Conservation (phyloP, 768 basidiomycete genomes). For the Austroboletus eburneus region DNA sequence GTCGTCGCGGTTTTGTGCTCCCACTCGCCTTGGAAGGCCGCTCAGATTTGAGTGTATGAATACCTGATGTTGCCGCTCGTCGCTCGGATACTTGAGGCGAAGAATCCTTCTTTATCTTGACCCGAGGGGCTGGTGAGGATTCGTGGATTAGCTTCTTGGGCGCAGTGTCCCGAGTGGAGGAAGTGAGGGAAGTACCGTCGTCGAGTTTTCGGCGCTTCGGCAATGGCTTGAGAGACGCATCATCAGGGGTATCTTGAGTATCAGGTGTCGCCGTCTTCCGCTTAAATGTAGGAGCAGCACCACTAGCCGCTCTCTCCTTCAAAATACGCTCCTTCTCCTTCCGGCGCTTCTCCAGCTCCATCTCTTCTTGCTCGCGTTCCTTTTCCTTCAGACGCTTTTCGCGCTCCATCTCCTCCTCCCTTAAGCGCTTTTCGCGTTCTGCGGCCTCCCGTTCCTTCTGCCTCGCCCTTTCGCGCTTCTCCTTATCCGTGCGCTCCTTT, state of each 20-base stretch:
- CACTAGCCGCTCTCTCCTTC: slow-evolving; percentile 17
- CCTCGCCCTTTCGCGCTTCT: slow-evolving; percentile 22
- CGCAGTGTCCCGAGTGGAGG: slow-evolving; percentile 25
- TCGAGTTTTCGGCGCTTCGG: slow-evolving; percentile 45
- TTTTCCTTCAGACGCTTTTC: slow-evolving; percentile 25
- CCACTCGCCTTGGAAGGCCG: slow-evolving; percentile 17
- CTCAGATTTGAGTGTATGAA: slow-evolving; percentile 14
- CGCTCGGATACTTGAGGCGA: slow-evolving; percentile 21
- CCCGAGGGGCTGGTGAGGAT: slow-evolving; percentile 15
- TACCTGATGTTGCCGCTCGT: slow-evolving; percentile 2
- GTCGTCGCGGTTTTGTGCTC: slow-evolving; percentile 42
- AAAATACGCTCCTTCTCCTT: slow-evolving; percentile 23
- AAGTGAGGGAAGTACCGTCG: slow-evolving; percentile 19
- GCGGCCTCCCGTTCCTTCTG: slow-evolving; percentile 22
- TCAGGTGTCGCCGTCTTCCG: slow-evolving; percentile 37
- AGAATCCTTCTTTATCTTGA: slow-evolving; percentile 38
- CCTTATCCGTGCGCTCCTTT: slow-evolving; percentile 15
- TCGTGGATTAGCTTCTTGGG: slow-evolving; percentile 38
- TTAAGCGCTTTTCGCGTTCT: slow-evolving; percentile 20
- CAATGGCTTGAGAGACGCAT: slow-evolving; percentile 7
- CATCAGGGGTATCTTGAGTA: slow-evolving; percentile 29
- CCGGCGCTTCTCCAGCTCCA: slow-evolving; percentile 17
- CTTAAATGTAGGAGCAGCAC: slow-evolving; percentile 28
- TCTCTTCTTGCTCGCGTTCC: slow-evolving; percentile 21
- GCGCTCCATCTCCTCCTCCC: slow-evolving; percentile 19